Base-by-base conservation (phyloP, 345 rosid species). In the Kandelia obovata region DNA sequence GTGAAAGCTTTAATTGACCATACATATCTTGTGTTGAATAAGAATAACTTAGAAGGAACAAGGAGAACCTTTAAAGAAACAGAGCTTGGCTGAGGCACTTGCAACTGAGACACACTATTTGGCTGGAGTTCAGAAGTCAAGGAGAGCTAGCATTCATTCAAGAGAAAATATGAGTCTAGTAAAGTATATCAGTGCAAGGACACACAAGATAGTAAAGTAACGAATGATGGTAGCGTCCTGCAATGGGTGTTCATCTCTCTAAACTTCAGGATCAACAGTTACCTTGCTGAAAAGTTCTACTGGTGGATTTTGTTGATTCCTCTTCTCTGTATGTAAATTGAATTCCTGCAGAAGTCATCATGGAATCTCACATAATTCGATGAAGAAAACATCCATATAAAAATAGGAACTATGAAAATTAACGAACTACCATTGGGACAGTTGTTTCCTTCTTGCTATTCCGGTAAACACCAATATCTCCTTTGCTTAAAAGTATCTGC, bases 231-330 rank as follows among this genome's bases (percentile, higher is more conserved):
- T 27, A 56, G 35, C 21, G 61, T 43, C 27, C 47, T 73, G 63
- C 37, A 67, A 53, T 32, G 6, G n/a, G 55, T 10, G 30, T n/a
- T 27, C 57, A 6, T 17, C 65, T 32, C 16, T 56, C 43, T 15
- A 31, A 16, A 53, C 19, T 4, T 51, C 10, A 31, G 6, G 13
- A 11, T 13, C 55, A 52, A 20, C 25, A 28, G 27, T 74, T 84
- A 95, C 99, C 98, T 90, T 95, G 70, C 89, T 89, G 74, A 92
- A 90, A 73, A 92, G 94, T 37, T 95, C 99, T 30, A 79, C 64
- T 6, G 99, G 96, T 21, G 81, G 85, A 84, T 85, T 81, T 72
- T 83, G 89, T 37, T 67, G 87, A 80, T 69, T 72, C 75, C 78
- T 88, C 80, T 79, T 90, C 69, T 82, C 92, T 4, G 80, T 77